Percentiles rank a stretch among this genome's conserved stretches.
These are phyloP conservation scores for Boletus sp. DNA, from an alignment of 768 basidiomycete species.

Conservation along the genomic window DNA sequence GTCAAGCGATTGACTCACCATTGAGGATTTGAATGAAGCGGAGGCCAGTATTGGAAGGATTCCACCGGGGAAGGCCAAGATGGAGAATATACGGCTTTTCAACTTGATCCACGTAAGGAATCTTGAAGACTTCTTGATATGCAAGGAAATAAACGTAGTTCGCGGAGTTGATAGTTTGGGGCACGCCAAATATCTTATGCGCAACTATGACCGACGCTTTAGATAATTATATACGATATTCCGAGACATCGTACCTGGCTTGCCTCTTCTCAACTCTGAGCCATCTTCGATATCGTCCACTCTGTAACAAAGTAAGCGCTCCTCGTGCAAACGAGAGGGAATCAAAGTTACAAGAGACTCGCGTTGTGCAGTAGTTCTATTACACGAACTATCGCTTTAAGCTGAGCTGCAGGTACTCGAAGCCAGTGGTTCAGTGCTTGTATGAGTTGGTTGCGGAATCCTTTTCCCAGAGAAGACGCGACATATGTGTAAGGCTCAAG, in stretches of 20 bases:
- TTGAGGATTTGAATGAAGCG: conserved; percentile 74
- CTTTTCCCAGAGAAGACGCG: conserved; percentile 84
- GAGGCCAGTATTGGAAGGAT: conserved; percentile 24
- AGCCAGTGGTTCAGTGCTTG: conserved; percentile 94
- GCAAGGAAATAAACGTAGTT: conserved; percentile 98
- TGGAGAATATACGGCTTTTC: conserved; percentile 36
- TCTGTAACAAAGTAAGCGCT: conserved; percentile 39
- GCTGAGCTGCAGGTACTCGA: conserved; percentile 70
- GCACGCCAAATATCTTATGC: conserved; percentile 94
- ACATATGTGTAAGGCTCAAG: conserved; percentile 90
- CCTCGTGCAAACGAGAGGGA: background rate
- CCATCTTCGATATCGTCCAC: conserved; percentile 97
- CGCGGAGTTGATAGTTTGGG: conserved; percentile 95
- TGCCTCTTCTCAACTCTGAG: conserved; percentile 80
- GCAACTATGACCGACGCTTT: conserved; percentile 53
- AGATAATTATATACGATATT: background rate
- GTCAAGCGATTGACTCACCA: conserved; percentile 39
- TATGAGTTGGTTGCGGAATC: conserved; percentile 82
- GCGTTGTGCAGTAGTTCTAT: conserved; percentile 94
- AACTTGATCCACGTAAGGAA: conserved; percentile 7
- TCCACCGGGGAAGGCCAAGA: conserved; percentile 24
- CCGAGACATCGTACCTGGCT: conserved; percentile 56
- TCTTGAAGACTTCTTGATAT: conserved; percentile 70
- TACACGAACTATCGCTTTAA: conserved; percentile 70
- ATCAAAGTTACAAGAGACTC: conserved; percentile 71